These are phyloP conservation scores for Phytophthora parvispora DNA, from an alignment of 352 stramenopile genomes.

Conservation along the genomic window DNA sequence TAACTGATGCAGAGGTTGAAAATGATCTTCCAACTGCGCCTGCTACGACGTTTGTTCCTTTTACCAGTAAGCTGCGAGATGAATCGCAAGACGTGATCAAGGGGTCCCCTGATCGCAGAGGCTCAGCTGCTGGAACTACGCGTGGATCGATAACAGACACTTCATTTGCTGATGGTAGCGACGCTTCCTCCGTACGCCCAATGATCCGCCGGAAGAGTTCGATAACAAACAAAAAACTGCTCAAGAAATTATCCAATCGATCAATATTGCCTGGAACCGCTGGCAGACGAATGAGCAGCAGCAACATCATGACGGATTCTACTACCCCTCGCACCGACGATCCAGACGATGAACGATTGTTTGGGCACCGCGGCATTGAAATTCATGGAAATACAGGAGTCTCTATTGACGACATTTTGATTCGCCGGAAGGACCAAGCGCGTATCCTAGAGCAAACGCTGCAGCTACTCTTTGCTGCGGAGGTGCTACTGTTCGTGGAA, in stretches of 20 bases:
- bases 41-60: neutral
- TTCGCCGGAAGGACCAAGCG: conserved; percentile 9
- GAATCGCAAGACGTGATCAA: neutral
- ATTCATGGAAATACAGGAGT: neutral
- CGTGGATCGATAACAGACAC: conserved; percentile 6
- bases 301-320: neutral
- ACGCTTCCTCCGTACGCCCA: neutral
- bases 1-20: neutral
- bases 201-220: conserved; percentile 5
- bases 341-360: conserved; percentile 1
- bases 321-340: neutral
- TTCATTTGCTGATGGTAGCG: neutral
- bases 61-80: neutral
- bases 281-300: conserved; percentile 1
- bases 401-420: conserved; percentile 15
- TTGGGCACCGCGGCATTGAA: conserved; percentile 4
- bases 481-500: conserved; percentile 37
- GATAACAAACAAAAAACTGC: neutral
- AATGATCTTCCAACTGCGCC: conserved; percentile 4
- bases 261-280: neutral
- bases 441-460: conserved; percentile 19
- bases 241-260: neutral
- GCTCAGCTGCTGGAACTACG: neutral
- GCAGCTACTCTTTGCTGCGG: conserved; percentile 32
- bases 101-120: neutral